phyloP scores from a whole-genome alignment of 805 yeast genomes.

The Phaffomyces antillensis region DNA sequence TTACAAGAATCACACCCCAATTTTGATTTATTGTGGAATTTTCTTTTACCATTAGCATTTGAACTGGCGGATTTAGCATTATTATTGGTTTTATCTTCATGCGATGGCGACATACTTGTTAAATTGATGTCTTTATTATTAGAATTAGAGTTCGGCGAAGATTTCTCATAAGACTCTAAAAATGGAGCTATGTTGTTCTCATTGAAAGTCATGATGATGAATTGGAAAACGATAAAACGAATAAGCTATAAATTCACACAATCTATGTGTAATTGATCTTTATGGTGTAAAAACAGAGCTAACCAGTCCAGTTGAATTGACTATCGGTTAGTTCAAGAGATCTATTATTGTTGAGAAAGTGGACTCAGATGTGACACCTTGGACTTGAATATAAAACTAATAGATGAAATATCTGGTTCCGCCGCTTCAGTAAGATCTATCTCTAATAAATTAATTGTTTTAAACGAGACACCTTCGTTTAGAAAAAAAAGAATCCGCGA shows the following conservation, averaged over 20 bases:
- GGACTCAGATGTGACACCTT: too few species aligned
- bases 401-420: background rate
- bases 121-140: background rate
- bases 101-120: background rate
- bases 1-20: constrained; percentile 89
- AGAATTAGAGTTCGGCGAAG: background rate
- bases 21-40: constrained; percentile 83
- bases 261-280: background rate
- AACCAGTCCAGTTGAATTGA: constrained; percentile 17
- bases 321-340: background rate
- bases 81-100: background rate
- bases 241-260: background rate
- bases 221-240: background rate
- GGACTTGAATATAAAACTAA: background rate
- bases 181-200: constrained; percentile 9
- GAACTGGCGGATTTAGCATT: constrained; percentile 32
- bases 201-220: constrained; percentile 2
- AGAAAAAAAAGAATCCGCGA: background rate
- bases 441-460: background rate
- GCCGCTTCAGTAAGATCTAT: background rate
- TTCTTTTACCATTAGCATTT: constrained; percentile 63
- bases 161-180: constrained; percentile 8
- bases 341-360: background rate
- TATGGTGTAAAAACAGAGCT: background rate
- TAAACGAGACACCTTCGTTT: constrained; percentile 1